Base-by-base conservation (phyloP, 2,329 filamentous ascomycete genomes). In the Ilyonectria robusta region DNA sequence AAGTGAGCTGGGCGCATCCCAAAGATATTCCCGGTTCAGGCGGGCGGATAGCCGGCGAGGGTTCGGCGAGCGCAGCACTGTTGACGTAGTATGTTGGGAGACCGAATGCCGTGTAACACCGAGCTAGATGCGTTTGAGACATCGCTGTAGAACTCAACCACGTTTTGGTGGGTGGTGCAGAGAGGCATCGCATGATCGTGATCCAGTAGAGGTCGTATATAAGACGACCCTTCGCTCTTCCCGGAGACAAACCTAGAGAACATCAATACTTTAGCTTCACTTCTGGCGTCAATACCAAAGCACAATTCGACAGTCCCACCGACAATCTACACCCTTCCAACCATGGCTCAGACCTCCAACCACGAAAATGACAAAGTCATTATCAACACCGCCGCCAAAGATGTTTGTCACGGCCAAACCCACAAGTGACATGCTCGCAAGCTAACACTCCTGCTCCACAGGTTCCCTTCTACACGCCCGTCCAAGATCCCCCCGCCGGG, bases 381-480 rank as follows among this genome's bases (percentile, higher is more conserved):
- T n/a, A 66, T 76, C 62, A 75, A 72, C 33, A 59, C 58, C 9
- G 63, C 56, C 19, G 72, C 73, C 17, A 66, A 73, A 33, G 60
- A 74, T 59, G 73, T 72, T 9, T 21, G 64, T 58, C 17, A 26
- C 15, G 1, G 11, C 19, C 29, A 48, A 31, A 29, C 19, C 2
- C 31, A 10, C 29, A n/a, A n/a, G 15, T 4, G 13, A 6, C 11
- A 8, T 5, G 13, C 13, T 44, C 21, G 9, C 5, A 35, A 13
- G 3, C 37, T 19, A 6, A 40, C 3, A 35, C 31, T 19, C 44
- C 46, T 54, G 11, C 15, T 19, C 26, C 17, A 9, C 21, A 75
- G 70, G 70, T 67, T 19, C 65, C 73, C 56, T 75, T 75, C 66
- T 75, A 67, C 65, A 75, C 73, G 17, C 73, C 73, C 9, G 37